Evolutionary conservation across 2,329 filamentous ascomycete genomes (phyloP).

Genomic region (Pseudogymnoascus sp.): DNA sequence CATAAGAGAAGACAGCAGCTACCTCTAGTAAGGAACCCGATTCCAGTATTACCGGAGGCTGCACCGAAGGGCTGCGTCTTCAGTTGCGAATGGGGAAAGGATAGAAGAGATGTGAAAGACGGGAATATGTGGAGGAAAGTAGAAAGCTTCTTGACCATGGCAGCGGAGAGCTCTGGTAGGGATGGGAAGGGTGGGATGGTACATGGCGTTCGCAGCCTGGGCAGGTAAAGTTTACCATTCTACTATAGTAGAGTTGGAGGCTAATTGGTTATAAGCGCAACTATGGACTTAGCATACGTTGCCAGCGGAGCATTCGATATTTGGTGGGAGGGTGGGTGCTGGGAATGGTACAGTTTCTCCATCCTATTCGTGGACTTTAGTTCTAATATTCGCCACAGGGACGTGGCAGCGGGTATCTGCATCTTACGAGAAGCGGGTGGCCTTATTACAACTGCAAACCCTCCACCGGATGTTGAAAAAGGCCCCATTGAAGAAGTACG

Average conservation of each 20-base stretch:
- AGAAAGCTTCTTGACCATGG: slow-evolving; percentile 68
- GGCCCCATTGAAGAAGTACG: slow-evolving; percentile 49
- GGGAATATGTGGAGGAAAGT: slow-evolving; percentile 65
- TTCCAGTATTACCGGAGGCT: slow-evolving; percentile 51
- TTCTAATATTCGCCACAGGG: slow-evolving; percentile 36
- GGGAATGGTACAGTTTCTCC: slow-evolving; percentile 55
- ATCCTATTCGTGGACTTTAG: background rate
- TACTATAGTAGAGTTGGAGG: background rate
- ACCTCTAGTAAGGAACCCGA: slow-evolving; percentile 53
- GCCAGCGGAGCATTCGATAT: slow-evolving; percentile 71
- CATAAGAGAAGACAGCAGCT: slow-evolving; percentile 51
- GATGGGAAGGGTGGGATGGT: slow-evolving; percentile 68
- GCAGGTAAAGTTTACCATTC: slow-evolving; percentile 34
- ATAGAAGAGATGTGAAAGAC: slow-evolving; percentile 54
- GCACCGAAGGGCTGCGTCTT: slow-evolving; percentile 65
- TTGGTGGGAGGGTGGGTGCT: slow-evolving; percentile 76
- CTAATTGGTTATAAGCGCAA: slow-evolving; percentile 45
- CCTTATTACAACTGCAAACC: slow-evolving; percentile 64
- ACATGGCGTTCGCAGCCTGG: slow-evolving; percentile 63
- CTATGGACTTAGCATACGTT: slow-evolving; percentile 64
- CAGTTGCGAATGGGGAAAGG: slow-evolving; percentile 73
- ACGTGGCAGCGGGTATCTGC: slow-evolving; percentile 67
- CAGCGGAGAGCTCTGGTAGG: slow-evolving; percentile 53
- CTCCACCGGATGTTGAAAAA: slow-evolving; percentile 47
- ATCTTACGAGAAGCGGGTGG: slow-evolving; percentile 67